These are phyloP conservation scores for Citrus medica DNA, from an alignment of 345 rosid species.

Conservation along the genomic window DNA sequence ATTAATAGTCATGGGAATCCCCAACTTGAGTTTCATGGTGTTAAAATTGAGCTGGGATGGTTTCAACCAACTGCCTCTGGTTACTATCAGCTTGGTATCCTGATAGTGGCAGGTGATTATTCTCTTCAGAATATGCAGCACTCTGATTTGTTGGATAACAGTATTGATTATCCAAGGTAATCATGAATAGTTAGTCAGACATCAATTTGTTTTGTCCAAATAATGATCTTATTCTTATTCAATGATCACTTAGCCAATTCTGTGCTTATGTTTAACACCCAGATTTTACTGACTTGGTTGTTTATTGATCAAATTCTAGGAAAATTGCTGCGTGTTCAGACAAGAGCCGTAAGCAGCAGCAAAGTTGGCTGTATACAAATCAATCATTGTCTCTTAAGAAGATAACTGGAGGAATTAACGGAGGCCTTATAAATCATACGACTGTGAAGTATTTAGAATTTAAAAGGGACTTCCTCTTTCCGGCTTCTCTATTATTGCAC, in stretches of 20 bases:
- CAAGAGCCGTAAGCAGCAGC: slow-evolving; percentile 54
- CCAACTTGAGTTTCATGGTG: slow-evolving; percentile 89
- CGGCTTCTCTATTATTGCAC: slow-evolving; percentile 71
- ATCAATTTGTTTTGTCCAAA: background rate
- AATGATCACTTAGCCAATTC: background rate
- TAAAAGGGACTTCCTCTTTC: slow-evolving; percentile 70
- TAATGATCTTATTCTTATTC: background rate
- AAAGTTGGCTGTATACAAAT: slow-evolving; percentile 46
- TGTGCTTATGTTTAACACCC: background rate
- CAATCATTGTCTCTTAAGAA: slow-evolving; percentile 78
- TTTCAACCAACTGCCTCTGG: slow-evolving; percentile 99
- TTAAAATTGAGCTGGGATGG: slow-evolving; percentile 89
- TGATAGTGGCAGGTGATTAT: slow-evolving; percentile 69
- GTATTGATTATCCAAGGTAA: slow-evolving; percentile 61
- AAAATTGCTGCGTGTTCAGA: slow-evolving; percentile 38
- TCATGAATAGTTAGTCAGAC: background rate
- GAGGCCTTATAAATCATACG: slow-evolving; percentile 76
- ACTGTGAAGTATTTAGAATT: slow-evolving; percentile 69
- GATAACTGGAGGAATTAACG: slow-evolving; percentile 85
- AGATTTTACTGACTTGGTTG: slow-evolving; percentile 10
- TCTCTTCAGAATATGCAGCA: slow-evolving; percentile 35
- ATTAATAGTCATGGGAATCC: slow-evolving; percentile 85
- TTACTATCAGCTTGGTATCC: slow-evolving; percentile 91
- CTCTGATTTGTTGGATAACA: slow-evolving; percentile 39
- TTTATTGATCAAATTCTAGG: slow-evolving; percentile 38